phyloP scores from a whole-genome alignment of 305 asterid genomes.

The Euphrasia arctica region DNA sequence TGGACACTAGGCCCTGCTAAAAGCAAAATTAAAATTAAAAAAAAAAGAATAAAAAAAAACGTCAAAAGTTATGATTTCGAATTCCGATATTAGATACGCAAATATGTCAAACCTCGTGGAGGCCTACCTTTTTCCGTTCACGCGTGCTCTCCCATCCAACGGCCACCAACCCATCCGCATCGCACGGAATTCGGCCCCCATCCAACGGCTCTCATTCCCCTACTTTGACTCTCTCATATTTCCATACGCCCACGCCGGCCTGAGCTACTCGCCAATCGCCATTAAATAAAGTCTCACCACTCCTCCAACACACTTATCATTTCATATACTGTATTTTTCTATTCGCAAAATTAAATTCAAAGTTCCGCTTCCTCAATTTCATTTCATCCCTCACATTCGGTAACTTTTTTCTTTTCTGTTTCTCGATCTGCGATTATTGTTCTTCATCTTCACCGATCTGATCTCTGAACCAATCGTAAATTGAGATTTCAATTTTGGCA shows the following conservation, averaged over 20 bases:
- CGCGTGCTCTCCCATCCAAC: conserved; percentile 80
- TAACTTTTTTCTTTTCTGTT: too few relatives aligned
- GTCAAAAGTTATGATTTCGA: conserved; percentile 43
- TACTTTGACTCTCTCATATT: conserved; percentile 47
- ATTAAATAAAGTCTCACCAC: conserved; percentile 30
- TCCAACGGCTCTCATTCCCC: conserved; percentile 50
- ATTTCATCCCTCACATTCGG: not conserved
- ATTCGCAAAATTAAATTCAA: not conserved
- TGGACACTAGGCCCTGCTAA: too few relatives aligned
- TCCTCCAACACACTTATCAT: conserved; percentile 6
- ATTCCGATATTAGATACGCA: conserved; percentile 49
- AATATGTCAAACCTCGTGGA: conserved; percentile 75
- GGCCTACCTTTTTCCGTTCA: conserved; percentile 47
- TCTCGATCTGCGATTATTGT: too few relatives aligned
- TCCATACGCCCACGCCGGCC: conserved; percentile 20
- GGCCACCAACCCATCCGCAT: conserved; percentile 45
- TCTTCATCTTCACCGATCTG: too few relatives aligned
- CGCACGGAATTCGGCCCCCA: conserved; percentile 50
- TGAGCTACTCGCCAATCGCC: conserved; percentile 8
- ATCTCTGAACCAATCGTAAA: too few relatives aligned
- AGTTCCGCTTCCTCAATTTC: not conserved
- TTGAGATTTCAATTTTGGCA: too few relatives aligned
- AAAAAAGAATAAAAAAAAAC: conserved; percentile 23
- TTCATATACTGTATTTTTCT: not conserved
- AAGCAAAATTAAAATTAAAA: not conserved